phyloP scores from a whole-genome alignment of 306 rosid species.

The Prosopis cineraria region DNA sequence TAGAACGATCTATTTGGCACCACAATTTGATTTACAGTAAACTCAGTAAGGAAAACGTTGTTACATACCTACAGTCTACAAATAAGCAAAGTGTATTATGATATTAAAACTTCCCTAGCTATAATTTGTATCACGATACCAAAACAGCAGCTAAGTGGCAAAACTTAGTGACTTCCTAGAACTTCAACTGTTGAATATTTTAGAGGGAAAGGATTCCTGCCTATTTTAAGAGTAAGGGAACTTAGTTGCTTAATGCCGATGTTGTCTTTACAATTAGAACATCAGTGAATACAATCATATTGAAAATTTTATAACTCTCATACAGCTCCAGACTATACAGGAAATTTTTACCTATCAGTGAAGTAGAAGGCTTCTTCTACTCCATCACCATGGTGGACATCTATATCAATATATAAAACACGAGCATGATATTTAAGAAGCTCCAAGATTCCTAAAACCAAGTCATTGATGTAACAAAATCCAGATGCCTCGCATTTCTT shows the following conservation, averaged over 20 bases:
- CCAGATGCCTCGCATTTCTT: slow-evolving; percentile 70
- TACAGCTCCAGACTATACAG: slow-evolving; percentile 25
- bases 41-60: neutral
- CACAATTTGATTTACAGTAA: neutral
- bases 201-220: neutral
- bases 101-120: slow-evolving; percentile 6
- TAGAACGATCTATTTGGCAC: neutral
- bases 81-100: slow-evolving; percentile 14
- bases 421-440: slow-evolving; percentile 90
- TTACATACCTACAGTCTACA: neutral
- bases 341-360: slow-evolving; percentile 79
- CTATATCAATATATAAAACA: slow-evolving; percentile 89
- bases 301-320: neutral
- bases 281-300: neutral
- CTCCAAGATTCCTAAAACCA: slow-evolving; percentile 92
- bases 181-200: neutral
- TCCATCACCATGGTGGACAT: slow-evolving; percentile 98
- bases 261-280: neutral
- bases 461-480: slow-evolving; percentile 93
- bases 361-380: slow-evolving; percentile 95
- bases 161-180: neutral
- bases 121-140: slow-evolving; percentile 5
- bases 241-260: neutral
- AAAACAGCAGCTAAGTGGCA: slow-evolving; percentile 10
- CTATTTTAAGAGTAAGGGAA: neutral